Conservation (phyloP, 2,329 filamentous ascomycete genomes). For the Pseudophaeomoniella oleicola region DNA sequence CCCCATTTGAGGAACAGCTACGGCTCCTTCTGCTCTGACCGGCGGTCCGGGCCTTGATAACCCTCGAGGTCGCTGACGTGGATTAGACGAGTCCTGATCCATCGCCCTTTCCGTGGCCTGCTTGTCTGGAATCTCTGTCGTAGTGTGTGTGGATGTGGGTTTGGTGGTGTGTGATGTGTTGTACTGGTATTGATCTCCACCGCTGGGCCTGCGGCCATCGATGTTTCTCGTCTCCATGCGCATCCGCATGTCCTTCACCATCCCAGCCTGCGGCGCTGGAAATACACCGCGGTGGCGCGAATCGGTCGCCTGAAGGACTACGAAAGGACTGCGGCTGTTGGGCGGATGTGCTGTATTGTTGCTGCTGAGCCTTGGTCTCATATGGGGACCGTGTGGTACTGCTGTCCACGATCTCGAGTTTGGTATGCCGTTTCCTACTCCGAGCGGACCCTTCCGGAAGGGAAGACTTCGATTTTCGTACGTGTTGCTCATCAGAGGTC, state of each 20-base stretch:
- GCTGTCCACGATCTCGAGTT: conserved; percentile 1
- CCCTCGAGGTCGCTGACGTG: conserved; percentile 9
- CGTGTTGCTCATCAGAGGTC: background rate
- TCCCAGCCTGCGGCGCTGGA: conserved; percentile 13
- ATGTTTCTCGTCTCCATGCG: background rate
- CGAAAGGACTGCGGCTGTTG: background rate
- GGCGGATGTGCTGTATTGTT: background rate
- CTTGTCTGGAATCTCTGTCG: conserved; percentile 1
- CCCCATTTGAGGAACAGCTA: background rate
- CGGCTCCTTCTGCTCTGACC: background rate
- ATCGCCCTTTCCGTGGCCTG: background rate
- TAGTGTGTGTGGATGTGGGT: conserved; percentile 13
- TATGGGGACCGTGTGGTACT: background rate
- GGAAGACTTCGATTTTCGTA: background rate
- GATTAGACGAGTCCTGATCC: conserved; percentile 8
- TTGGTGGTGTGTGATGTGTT: conserved; percentile 26
- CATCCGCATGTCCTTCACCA: conserved; percentile 7
- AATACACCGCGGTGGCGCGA: conserved; percentile 11
- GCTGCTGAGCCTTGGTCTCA: background rate
- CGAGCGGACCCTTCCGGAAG: background rate
- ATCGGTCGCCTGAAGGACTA: background rate
- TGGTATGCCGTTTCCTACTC: background rate
- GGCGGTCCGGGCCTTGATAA: conserved; percentile 3
- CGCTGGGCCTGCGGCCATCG: conserved; percentile 2
- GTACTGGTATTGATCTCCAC: conserved; percentile 14